phyloP scores from a whole-genome alignment of 495 filamentous ascomycete species.

The Lichenothelia convexa region DNA sequence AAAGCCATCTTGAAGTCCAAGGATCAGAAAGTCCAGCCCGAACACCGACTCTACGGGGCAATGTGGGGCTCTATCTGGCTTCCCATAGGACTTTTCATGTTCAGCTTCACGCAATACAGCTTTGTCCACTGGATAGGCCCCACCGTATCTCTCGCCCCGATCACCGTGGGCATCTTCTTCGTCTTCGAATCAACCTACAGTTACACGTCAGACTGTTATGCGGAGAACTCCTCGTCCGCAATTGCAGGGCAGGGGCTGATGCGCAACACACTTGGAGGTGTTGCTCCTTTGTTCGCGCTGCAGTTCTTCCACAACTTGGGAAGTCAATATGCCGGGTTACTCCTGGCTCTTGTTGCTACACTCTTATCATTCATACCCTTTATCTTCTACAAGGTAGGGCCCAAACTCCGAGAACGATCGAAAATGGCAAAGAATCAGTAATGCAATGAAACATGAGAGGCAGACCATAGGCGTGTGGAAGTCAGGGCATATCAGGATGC shows the following conservation, averaged over 20 bases:
- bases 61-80: slow-evolving; percentile 5
- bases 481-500: too few species aligned
- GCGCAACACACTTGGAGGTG: slow-evolving; percentile 12
- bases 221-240: slow-evolving; percentile 22
- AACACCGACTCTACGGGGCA: slow-evolving; percentile 5
- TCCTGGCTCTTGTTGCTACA: slow-evolving; percentile 25
- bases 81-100: slow-evolving; percentile 12
- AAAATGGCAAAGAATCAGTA: slow-evolving; percentile 4
- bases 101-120: slow-evolving; percentile 9
- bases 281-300: slow-evolving; percentile 12
- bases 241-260: slow-evolving; percentile 15
- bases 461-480: too few species aligned
- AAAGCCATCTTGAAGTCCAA: slow-evolving; percentile 4
- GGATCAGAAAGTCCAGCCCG: slow-evolving; percentile 3
- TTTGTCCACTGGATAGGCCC: slow-evolving; percentile 9
- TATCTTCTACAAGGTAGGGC: slow-evolving; percentile 24
- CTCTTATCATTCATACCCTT: slow-evolving; percentile 26
- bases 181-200: slow-evolving; percentile 7
- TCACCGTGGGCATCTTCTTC: slow-evolving; percentile 10
- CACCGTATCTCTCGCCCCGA: slow-evolving; percentile 6
- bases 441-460: too few species aligned
- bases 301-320: slow-evolving; percentile 10
- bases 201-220: slow-evolving; percentile 22
- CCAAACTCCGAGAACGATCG: slow-evolving; percentile 20
- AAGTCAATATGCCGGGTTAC: slow-evolving; percentile 26